These are phyloP conservation scores for Erythrobasidium hasegawianum DNA, from an alignment of 1,284 basidiomycete genomes.

Conservation along the genomic window DNA sequence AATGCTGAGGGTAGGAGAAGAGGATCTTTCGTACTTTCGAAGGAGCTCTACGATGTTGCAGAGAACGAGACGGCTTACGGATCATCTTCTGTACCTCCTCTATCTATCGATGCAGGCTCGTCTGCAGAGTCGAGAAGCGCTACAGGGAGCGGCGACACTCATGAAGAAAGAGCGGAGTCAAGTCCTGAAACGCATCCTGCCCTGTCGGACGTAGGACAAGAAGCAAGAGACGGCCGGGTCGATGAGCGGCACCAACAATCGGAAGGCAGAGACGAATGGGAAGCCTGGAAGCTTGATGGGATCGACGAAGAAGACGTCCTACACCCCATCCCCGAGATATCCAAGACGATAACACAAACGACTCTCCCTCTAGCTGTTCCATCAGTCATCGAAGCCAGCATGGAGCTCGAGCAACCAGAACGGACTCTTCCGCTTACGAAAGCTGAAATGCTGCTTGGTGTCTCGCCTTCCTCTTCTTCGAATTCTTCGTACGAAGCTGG, in stretches of 20 bases:
- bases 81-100: conserved; percentile 6
- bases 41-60: not conserved
- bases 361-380: no score
- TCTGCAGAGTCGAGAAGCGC: conserved; percentile 14
- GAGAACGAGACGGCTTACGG: not conserved
- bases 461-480: no score
- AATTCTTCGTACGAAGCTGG: no score
- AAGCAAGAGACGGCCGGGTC: not conserved
- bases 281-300: conserved; percentile 31
- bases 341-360: no score
- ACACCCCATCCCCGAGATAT: no score
- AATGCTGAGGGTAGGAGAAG: conserved; percentile 14
- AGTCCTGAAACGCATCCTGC: not conserved
- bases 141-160: not conserved
- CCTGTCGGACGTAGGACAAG: not conserved
- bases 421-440: no score
- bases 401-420: no score
- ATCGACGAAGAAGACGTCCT: conserved; percentile 24
- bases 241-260: not conserved
- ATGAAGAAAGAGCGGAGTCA: not conserved
- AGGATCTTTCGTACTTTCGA: not conserved
- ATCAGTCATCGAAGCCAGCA: no score
- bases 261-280: conserved; percentile 17
- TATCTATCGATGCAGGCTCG: conserved; percentile 14
- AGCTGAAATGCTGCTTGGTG: no score